phyloP scores from a whole-genome alignment of 495 filamentous ascomycete species.

The Usnea hakonensis region DNA sequence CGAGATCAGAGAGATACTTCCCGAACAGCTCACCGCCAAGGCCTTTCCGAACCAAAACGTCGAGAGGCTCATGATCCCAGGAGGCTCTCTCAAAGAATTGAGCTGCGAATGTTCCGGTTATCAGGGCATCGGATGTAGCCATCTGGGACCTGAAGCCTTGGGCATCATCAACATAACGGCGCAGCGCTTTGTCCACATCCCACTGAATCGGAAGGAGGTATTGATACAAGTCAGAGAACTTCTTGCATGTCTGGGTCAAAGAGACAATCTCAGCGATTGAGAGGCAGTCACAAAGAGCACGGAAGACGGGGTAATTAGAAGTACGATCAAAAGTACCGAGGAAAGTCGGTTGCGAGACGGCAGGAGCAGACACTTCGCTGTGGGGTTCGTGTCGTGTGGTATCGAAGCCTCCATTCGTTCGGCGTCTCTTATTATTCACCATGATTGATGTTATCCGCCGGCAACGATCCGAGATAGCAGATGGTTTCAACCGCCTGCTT shows the following conservation, averaged over 20 bases:
- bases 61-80: neutral
- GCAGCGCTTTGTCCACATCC: conserved; percentile 11
- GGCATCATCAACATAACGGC: conserved; percentile 8
- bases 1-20: neutral
- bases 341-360: neutral
- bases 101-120: conserved; percentile 5
- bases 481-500: too few species aligned
- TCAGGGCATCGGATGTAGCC: conserved; percentile 3
- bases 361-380: neutral
- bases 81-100: conserved; percentile 13
- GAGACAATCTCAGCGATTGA: conserved; percentile 7
- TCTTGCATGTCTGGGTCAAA: conserved; percentile 12
- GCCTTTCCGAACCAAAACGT: conserved; percentile 8
- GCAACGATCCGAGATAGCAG: too few species aligned
- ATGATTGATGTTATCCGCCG: too few species aligned
- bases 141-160: conserved; percentile 8
- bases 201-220: conserved; percentile 12
- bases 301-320: conserved; percentile 3
- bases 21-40: neutral
- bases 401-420: neutral
- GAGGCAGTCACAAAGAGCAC: conserved; percentile 1
- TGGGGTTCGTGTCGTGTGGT: neutral
- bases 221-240: conserved; percentile 8
- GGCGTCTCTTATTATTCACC: neutral
- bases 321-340: neutral